These are phyloP conservation scores for Phylloporus sp. DNA, from an alignment of 768 basidiomycete species.

Conservation along the genomic window DNA sequence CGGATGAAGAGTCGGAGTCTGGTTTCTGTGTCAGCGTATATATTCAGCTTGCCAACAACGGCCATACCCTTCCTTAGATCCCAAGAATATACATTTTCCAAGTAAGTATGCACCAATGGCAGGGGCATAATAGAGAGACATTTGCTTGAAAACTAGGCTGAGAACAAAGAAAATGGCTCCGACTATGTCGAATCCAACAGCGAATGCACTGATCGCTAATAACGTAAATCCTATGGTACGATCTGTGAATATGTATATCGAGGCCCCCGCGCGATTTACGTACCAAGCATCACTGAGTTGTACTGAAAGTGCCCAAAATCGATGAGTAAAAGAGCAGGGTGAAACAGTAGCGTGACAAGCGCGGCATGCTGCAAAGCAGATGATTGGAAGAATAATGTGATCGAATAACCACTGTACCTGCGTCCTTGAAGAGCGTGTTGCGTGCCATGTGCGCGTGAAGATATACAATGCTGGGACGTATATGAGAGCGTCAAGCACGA, in stretches of 20 bases:
- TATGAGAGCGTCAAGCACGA: constrained; percentile 62
- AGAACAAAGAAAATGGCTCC: constrained; percentile 80
- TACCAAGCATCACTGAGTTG: constrained; percentile 91
- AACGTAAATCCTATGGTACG: constrained; percentile 58
- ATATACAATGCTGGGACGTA: constrained; percentile 72
- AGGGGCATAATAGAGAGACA: constrained; percentile 92
- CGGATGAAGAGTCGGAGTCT: constrained; percentile 57
- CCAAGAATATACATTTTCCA: constrained; percentile 84
- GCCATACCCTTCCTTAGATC: constrained; percentile 63
- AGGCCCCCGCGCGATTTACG: constrained; percentile 17
- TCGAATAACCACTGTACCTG: constrained; percentile 48
- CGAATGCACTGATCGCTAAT: constrained; percentile 66
- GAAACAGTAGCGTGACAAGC: constrained; percentile 67
- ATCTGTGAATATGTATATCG: not conserved
- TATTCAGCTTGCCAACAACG: not conserved
- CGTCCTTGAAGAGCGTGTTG: constrained; percentile 66
- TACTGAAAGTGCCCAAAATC: constrained; percentile 97
- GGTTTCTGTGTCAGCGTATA: constrained; percentile 1
- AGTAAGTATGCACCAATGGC: constrained; percentile 88
- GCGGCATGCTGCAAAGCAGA: constrained; percentile 41
- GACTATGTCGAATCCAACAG: constrained; percentile 60
- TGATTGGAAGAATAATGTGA: not conserved
- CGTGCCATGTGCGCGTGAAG: constrained; percentile 66
- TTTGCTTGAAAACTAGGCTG: constrained; percentile 93
- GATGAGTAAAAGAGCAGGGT: constrained; percentile 79